Percentiles rank a stretch among this genome's conserved stretches.
phyloP scores from a whole-genome alignment of 306 rosid genomes.

The Lotus japonicus region DNA sequence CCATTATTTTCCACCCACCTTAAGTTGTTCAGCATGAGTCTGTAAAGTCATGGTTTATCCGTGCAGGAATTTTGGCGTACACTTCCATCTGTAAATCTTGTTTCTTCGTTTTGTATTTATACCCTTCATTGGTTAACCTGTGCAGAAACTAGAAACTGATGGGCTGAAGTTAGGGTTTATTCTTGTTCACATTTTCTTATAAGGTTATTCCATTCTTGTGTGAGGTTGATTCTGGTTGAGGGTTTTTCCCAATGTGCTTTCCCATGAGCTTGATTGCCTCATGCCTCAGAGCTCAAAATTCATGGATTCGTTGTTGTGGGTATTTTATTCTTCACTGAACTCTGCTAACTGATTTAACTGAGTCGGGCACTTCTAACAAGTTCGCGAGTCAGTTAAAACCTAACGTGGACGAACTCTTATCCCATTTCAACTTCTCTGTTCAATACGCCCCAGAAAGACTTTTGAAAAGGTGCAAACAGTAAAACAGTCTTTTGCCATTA shows the following conservation, averaged over 20 bases:
- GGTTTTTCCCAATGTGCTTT: not conserved
- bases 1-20: not conserved
- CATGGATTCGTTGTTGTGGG: not conserved
- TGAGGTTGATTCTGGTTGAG: not conserved
- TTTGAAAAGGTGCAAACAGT: too few species aligned
- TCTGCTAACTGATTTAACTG: not conserved
- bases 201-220: not conserved
- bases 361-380: not conserved
- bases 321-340: too few species aligned
- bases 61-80: slow-evolving; percentile 19
- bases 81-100: slow-evolving; percentile 13
- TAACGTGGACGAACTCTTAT: too few species aligned
- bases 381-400: too few species aligned
- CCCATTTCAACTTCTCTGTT: too few species aligned
- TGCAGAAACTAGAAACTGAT: slow-evolving; percentile 16
- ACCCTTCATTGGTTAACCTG: slow-evolving; percentile 3
- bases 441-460: too few species aligned
- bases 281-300: not conserved
- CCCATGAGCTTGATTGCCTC: not conserved
- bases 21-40: slow-evolving; percentile 31
- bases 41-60: slow-evolving; percentile 33
- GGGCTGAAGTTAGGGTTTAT: slow-evolving; percentile 13
- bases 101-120: not conserved
- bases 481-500: too few species aligned
- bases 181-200: not conserved